Conservation (phyloP, 805 yeast genomes). For the Suhomyces sp. region DNA sequence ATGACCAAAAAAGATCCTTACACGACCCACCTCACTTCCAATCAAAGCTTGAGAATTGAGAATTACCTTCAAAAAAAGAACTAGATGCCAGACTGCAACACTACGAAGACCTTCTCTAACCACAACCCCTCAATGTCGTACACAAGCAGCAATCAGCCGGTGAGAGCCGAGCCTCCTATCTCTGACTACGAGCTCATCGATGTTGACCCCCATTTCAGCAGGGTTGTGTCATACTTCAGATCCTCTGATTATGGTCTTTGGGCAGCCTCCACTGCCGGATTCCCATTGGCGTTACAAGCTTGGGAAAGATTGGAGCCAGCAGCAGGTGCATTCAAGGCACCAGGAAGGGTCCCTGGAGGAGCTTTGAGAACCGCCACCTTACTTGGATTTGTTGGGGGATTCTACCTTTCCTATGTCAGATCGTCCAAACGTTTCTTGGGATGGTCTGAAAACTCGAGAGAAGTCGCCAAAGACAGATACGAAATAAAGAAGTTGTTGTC, state of each 20-base stretch:
- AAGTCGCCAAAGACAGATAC: conserved; percentile 69
- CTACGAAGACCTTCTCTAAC: no score
- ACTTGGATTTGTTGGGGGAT: conserved; percentile 73
- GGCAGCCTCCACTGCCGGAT: conserved; percentile 42
- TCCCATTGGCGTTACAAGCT: conserved; percentile 40
- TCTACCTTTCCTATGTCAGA: conserved; percentile 64
- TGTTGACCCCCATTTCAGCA: conserved; percentile 70
- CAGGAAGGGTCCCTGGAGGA: conserved; percentile 53
- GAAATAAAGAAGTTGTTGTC: conserved; percentile 68
- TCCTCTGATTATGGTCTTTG: conserved; percentile 57
- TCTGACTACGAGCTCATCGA: conserved; percentile 59
- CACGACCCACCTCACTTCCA: conserved; percentile 22
- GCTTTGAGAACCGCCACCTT: conserved; percentile 58
- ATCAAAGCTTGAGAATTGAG: conserved; percentile 35
- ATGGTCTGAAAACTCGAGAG: conserved; percentile 66
- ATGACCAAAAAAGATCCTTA: no score
- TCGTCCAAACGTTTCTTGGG: conserved; percentile 78
- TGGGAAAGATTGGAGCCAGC: conserved; percentile 46
- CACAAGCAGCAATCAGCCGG: conserved; percentile 38
- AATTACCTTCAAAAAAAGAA: conserved; percentile 13
- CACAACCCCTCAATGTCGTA: conserved; percentile 47
- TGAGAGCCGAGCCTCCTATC: conserved; percentile 36
- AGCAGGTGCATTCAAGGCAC: conserved; percentile 42
- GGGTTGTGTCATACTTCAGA: conserved; percentile 74
- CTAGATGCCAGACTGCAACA: conserved; percentile 2